Conservation (phyloP, 192 early-diverging fungal species). For the Coemansia sp. region DNA sequence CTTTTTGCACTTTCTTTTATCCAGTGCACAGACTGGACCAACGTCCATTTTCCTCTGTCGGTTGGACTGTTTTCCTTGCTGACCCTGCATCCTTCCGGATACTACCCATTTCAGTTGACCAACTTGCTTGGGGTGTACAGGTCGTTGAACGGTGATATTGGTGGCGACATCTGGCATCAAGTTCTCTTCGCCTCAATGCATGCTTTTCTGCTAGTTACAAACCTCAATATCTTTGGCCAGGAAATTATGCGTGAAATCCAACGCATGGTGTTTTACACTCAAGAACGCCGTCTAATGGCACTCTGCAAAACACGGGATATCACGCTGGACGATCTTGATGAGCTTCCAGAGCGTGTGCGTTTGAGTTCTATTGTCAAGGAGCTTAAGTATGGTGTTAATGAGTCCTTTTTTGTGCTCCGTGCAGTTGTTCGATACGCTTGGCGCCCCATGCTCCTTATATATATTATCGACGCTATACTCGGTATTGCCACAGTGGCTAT, state of each 20-base stretch:
- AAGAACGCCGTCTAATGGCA: slow-evolving; percentile 10
- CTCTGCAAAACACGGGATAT: slow-evolving; percentile 9
- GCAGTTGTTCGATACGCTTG: slow-evolving; percentile 29
- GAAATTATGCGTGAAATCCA: not conserved
- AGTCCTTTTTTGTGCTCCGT: slow-evolving; percentile 30
- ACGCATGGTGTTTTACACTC: slow-evolving; percentile 4
- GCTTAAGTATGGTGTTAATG: slow-evolving; percentile 28
- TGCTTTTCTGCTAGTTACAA: slow-evolving; percentile 5
- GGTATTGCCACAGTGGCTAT: slow-evolving; percentile 6
- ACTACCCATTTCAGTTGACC: slow-evolving; percentile 13
- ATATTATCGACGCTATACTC: slow-evolving; percentile 8
- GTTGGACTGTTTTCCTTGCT: slow-evolving; percentile 6
- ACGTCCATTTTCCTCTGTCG: slow-evolving; percentile 2
- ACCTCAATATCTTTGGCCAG: slow-evolving; percentile 15
- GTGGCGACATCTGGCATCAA: not conserved
- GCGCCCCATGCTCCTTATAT: slow-evolving; percentile 29
- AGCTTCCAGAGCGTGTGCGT: slow-evolving; percentile 2
- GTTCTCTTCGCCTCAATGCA: not conserved
- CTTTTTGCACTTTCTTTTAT: slow-evolving; percentile 3
- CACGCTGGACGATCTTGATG: slow-evolving; percentile 14
- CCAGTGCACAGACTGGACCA: not conserved
- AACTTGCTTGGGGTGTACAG: slow-evolving; percentile 20
- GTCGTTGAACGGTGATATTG: not conserved
- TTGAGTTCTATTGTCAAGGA: slow-evolving; percentile 1
- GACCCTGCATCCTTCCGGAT: not conserved